Evolutionary conservation across 2,329 filamentous ascomycete genomes (phyloP), one percentile per base, ranked within the genome.

Genomic region (Cladosporium sp.): DNA sequence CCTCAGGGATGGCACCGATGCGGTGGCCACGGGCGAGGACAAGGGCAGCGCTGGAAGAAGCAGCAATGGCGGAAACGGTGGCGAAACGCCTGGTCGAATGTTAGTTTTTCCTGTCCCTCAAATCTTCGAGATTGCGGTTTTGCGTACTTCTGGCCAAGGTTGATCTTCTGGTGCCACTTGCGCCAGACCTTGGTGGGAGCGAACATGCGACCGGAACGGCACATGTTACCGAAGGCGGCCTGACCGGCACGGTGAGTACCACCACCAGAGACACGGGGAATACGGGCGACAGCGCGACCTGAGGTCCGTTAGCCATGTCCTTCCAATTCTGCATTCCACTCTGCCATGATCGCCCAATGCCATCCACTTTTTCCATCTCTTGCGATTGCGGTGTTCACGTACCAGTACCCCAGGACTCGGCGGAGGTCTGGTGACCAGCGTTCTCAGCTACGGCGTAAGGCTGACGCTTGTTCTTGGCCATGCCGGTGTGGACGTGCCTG

Each of bases 111-210:
- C 41, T 18, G 12, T 21, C 52, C n/a, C 18, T 55, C 26, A 30
- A 12, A 8, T 21, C 24, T 36, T n/a, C 49, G n/a, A 21, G 15
- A 81, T 93, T 36, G 18, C 21, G 18, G 5, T 24, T 41, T 11
- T 30, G 47, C 63, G 32, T 60, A 65, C 92, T 95, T 97, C 89
- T 99, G 95, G 84, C 91, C 91, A 84, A 96, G 89, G 89, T 96
- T 97, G 89, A 99, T 89, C 93, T 98, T 98, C 88, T 97, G 88
- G 88, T 99, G 95, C 96, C 95, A 99, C 88, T 97, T 97, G 83
- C 95, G 89, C 96, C 95, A 99, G 86, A 97, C 91, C 91, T 99
- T 99, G 85, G 95, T 99, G 75, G 95, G 95, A 77, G 95, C 95
- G 86, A 99, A 99, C 95, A 99, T 99, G 86, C 95, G 95, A 87